phyloP scores from a whole-genome alignment of 345 rosid genomes.

The Brassica juncea region DNA sequence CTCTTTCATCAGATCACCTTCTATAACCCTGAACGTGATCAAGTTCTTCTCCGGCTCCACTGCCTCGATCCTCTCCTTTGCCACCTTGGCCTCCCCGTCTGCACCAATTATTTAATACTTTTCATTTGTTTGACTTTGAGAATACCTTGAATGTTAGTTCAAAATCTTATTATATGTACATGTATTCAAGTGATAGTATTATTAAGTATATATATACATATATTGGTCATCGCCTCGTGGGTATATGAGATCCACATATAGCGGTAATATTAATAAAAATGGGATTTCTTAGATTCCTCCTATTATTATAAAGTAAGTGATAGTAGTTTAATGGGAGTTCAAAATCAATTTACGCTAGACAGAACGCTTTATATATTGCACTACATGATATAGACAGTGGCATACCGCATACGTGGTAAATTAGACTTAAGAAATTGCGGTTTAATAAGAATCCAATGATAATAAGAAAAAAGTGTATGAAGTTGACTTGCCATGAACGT shows the following conservation, averaged over 20 bases:
- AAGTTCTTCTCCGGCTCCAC: constrained; percentile 28
- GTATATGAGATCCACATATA: neutral
- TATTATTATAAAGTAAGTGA: neutral
- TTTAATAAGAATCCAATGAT: neutral
- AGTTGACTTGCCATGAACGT: constrained; percentile 35
- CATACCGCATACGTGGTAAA: neutral
- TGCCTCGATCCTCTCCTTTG: constrained; percentile 20
- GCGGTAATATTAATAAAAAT: neutral
- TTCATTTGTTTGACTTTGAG: neutral
- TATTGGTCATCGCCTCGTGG: neutral
- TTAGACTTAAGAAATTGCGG: neutral
- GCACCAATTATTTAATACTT: neutral
- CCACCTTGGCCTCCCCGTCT: constrained; percentile 24
- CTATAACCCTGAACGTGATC: constrained; percentile 4
- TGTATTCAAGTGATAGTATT: constrained; percentile 5
- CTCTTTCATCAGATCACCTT: neutral
- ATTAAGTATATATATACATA: neutral
- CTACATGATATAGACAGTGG: neutral
- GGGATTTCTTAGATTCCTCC: neutral
- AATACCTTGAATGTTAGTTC: neutral
- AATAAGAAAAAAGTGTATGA: neutral
- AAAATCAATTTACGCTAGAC: neutral
- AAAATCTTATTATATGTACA: neutral
- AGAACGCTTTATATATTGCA: neutral
- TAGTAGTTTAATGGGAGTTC: neutral